A percentile compares a stretch with the other conserved stretches of the same genome.
phyloP scores from a whole-genome alignment of 805 yeast species.

The Candida coquimbonensis region DNA sequence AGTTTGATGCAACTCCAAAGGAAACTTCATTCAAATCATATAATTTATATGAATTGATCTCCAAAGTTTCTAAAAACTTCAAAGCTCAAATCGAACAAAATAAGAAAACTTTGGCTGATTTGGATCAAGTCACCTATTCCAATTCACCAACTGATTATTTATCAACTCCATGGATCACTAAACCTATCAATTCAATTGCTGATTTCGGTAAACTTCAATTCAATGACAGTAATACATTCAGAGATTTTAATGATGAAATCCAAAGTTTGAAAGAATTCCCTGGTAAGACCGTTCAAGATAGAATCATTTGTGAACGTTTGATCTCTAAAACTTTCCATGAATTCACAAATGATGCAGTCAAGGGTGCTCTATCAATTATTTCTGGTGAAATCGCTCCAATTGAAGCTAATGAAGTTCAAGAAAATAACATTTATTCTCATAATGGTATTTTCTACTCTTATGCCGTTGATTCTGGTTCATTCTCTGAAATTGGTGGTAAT shows the following conservation, averaged over 20 bases:
- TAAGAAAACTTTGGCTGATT: slow-evolving; percentile 34
- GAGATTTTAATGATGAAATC: slow-evolving; percentile 89
- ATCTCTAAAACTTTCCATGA: slow-evolving; percentile 66
- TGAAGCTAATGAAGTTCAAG: slow-evolving; percentile 66
- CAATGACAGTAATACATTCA: slow-evolving; percentile 24
- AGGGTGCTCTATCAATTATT: slow-evolving; percentile 72
- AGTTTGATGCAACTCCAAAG: slow-evolving; percentile 60
- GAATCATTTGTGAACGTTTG: slow-evolving; percentile 69
- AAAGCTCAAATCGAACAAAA: slow-evolving; percentile 44
- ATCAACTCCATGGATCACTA: slow-evolving; percentile 68
- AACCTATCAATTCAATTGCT: slow-evolving; percentile 15
- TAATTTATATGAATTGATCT: slow-evolving; percentile 54
- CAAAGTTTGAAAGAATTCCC: slow-evolving; percentile 78
- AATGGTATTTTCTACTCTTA: slow-evolving; percentile 84
- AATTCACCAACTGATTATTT: slow-evolving; percentile 56
- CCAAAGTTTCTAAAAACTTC: slow-evolving; percentile 60
- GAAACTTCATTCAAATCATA: slow-evolving; percentile 23
- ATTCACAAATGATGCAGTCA: slow-evolving; percentile 67
- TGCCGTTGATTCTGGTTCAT: slow-evolving; percentile 64
- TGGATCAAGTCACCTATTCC: slow-evolving; percentile 48
- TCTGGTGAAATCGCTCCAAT: slow-evolving; percentile 69
- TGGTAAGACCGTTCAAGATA: slow-evolving; percentile 48
- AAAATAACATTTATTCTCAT: slow-evolving; percentile 61
- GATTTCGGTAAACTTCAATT: slow-evolving; percentile 25
- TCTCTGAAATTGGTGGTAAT: slow-evolving; percentile 64